These are phyloP conservation scores for Vitis hybrid DNA, from an alignment of 177 flowering plant genomes.

Conservation along the genomic window DNA sequence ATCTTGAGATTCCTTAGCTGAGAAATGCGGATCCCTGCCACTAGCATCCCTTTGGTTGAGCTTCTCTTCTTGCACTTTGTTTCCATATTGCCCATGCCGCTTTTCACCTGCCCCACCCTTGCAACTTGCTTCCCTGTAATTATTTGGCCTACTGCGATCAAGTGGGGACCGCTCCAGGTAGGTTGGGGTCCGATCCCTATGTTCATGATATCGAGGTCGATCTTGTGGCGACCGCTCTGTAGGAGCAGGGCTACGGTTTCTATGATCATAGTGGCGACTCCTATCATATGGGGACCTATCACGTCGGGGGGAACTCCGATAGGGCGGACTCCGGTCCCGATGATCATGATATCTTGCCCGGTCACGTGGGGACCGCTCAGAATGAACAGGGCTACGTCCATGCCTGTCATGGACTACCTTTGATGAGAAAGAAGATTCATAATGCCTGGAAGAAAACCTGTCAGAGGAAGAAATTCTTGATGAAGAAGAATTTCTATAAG, in stretches of 20 bases:
- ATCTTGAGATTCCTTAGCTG: slow-evolving; percentile 40
- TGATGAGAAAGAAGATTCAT: slow-evolving; percentile 57
- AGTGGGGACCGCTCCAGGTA: slow-evolving; percentile 45
- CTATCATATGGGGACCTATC: slow-evolving; percentile 48
- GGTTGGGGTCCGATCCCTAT: slow-evolving; percentile 48
- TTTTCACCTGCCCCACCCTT: slow-evolving; percentile 51
- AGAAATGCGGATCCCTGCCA: slow-evolving; percentile 35
- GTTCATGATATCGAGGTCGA: slow-evolving; percentile 36
- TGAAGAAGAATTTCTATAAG: slow-evolving; percentile 50
- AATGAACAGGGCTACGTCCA: slow-evolving; percentile 51
- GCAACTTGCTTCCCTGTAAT: slow-evolving; percentile 32
- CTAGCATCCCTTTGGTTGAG: slow-evolving; percentile 29
- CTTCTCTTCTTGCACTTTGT: slow-evolving; percentile 54
- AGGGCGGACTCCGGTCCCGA: slow-evolving; percentile 50
- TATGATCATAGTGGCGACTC: slow-evolving; percentile 45
- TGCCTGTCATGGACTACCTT: slow-evolving; percentile 54
- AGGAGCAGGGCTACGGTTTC: slow-evolving; percentile 39
- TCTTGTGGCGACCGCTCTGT: slow-evolving; percentile 55
- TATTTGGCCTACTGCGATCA: slow-evolving; percentile 39
- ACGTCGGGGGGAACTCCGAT: slow-evolving; percentile 15
- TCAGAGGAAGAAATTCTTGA: slow-evolving; percentile 43
- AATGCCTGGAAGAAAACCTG: slow-evolving; percentile 54
- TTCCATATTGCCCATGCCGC: slow-evolving; percentile 30
- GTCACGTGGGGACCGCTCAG: slow-evolving; percentile 56
- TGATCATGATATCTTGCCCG: slow-evolving; percentile 41